Conservation (phyloP, 129 eudicot genomes). For the Tagetes patula region DNA sequence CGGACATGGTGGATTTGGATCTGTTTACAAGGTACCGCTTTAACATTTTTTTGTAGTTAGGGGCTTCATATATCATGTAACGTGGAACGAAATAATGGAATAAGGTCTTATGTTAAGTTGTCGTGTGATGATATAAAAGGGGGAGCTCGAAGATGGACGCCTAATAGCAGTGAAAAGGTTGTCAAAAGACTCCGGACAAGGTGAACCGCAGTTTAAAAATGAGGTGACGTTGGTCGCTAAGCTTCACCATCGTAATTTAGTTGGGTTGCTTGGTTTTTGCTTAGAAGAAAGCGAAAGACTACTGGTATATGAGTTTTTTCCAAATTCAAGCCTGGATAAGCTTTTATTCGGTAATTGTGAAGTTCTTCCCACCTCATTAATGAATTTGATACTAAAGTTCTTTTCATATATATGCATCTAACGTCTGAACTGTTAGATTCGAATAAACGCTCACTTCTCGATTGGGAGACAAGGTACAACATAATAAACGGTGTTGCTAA, state of each 20-base stretch:
- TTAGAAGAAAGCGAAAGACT: not conserved
- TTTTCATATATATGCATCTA: not conserved
- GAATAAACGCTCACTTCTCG: not conserved
- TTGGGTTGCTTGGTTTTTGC: not conserved
- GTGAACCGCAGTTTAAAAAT: not conserved
- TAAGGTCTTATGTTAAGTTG: not conserved
- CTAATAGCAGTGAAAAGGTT: not conserved
- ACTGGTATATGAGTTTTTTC: not conserved
- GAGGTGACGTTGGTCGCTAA: not conserved
- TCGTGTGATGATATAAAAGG: not conserved
- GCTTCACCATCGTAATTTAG: constrained; percentile 9
- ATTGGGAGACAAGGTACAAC: constrained; percentile 7
- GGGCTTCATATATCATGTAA: no score
- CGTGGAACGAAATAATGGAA: not conserved
- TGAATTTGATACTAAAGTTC: not conserved
- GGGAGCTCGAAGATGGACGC: not conserved
- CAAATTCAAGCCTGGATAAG: not conserved
- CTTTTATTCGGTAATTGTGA: not conserved
- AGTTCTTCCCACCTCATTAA: not conserved
- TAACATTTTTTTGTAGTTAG: not conserved
- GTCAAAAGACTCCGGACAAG: not conserved
- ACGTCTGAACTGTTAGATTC: not conserved
- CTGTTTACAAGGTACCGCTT: not conserved
- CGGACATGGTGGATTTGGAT: not conserved
- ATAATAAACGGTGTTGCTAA: not conserved